Evolutionary conservation across 1,284 basidiomycete species (phyloP).

Genomic region (Papiliotrema flavescens): DNA sequence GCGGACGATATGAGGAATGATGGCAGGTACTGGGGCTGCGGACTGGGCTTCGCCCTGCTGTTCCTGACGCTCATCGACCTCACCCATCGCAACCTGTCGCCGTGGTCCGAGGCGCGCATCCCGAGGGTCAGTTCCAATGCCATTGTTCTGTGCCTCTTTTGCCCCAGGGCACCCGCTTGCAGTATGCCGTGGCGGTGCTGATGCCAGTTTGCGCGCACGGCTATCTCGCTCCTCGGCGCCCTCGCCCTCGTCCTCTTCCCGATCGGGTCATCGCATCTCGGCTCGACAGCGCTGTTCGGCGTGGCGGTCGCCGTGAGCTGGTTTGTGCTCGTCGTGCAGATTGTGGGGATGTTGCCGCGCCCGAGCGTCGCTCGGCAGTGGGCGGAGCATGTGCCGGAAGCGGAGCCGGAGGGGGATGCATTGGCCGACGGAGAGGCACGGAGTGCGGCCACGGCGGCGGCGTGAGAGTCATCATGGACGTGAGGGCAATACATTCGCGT

Average conservation of each 20-base stretch:
- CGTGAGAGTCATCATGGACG: no score
- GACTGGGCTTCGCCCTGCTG: conserved; percentile 43
- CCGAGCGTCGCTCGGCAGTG: neutral
- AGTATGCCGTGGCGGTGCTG: neutral
- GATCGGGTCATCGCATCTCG: conserved; percentile 10
- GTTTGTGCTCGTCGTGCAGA: conserved; percentile 18
- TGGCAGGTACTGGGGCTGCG: conserved; percentile 45
- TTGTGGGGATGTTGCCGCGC: neutral
- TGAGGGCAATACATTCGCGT: no score
- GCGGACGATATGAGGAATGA: neutral
- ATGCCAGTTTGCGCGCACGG: conserved; percentile 16
- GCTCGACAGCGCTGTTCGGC: conserved; percentile 17
- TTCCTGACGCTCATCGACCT: conserved; percentile 43
- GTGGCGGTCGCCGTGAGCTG: conserved; percentile 24
- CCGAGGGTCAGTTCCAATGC: conserved; percentile 25
- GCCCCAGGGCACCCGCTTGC: neutral
- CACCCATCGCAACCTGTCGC: conserved; percentile 35
- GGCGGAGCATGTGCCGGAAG: neutral
- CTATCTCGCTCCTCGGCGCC: conserved; percentile 12
- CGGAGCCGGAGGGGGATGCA: neutral
- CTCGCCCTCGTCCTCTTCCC: conserved; percentile 30
- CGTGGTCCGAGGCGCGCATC: conserved; percentile 13
- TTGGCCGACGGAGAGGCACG: neutral
- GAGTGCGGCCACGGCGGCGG: neutral
- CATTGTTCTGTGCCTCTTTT: neutral